Conservation (phyloP, 805 yeast genomes). For the Maudiozyma pseudohumilis region DNA sequence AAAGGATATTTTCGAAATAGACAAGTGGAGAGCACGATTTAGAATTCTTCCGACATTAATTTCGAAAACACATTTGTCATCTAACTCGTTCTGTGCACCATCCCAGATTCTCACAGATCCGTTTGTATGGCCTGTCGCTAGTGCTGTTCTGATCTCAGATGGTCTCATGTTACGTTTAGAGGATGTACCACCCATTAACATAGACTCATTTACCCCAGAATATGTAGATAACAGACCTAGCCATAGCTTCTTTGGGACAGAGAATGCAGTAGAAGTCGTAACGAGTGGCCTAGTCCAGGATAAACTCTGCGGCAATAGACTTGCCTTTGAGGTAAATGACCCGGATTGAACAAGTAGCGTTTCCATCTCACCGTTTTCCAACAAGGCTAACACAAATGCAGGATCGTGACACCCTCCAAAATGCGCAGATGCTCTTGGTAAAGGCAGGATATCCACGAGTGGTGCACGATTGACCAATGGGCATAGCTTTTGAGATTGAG, state of each 20-base stretch:
- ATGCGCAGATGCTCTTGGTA: slow-evolving; percentile 60
- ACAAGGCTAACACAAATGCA: slow-evolving; percentile 43
- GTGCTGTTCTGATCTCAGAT: slow-evolving; percentile 42
- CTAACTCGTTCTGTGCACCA: slow-evolving; percentile 64
- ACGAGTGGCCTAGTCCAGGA: slow-evolving; percentile 71
- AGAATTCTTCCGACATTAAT: slow-evolving; percentile 44
- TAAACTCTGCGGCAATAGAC: slow-evolving; percentile 70
- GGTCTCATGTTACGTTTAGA: slow-evolving; percentile 39
- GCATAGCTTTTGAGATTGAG: slow-evolving; percentile 44
- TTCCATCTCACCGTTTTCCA: slow-evolving; percentile 57
- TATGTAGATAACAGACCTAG: slow-evolving; percentile 50
- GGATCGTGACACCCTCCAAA: slow-evolving; percentile 80
- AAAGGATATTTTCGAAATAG: slow-evolving; percentile 54
- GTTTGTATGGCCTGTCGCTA: slow-evolving; percentile 79
- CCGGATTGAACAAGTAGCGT: slow-evolving; percentile 52
- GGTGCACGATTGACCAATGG: slow-evolving; percentile 43
- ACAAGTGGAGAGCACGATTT: slow-evolving; percentile 35
- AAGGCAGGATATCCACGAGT: slow-evolving; percentile 39
- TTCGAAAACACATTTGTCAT: slow-evolving; percentile 49
- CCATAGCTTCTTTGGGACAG: slow-evolving; percentile 62
- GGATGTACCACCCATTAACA: slow-evolving; percentile 72
- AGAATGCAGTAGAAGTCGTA: slow-evolving; percentile 43
- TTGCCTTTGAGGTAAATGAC: slow-evolving; percentile 39
- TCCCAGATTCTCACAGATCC: slow-evolving; percentile 82
- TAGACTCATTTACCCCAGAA: slow-evolving; percentile 27